phyloP scores from a whole-genome alignment of 73 alveolate genomes.

The Tetrahymena borealis region DNA sequence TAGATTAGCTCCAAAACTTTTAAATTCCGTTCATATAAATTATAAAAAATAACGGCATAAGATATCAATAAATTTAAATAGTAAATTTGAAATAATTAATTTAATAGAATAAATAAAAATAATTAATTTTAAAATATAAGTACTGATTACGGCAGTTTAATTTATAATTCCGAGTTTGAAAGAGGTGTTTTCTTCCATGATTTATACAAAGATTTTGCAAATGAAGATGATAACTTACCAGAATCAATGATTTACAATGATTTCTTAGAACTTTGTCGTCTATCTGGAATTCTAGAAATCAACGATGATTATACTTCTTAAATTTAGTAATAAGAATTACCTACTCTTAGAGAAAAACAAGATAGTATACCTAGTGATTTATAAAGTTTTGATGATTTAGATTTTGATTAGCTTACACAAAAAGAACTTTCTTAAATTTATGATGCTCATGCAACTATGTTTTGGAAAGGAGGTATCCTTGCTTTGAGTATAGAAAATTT shows the following conservation, averaged over 20 bases:
- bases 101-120: background rate
- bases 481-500: background rate
- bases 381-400: background rate
- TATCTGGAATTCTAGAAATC: background rate
- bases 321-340: background rate
- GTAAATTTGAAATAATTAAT: background rate
- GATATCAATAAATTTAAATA: background rate
- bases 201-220: background rate
- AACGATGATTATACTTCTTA: background rate
- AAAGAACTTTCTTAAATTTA: background rate
- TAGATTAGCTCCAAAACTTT: background rate
- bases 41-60: background rate
- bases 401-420: background rate
- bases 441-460: background rate
- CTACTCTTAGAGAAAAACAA: background rate
- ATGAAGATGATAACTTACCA: background rate
- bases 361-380: background rate
- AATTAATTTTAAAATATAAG: background rate
- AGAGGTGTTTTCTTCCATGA: background rate
- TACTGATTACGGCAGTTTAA: background rate
- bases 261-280: background rate
- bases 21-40: background rate
- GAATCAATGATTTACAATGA: background rate
- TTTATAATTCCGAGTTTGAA: background rate
- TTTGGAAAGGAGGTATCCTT: background rate